Evolutionary conservation across 2,329 filamentous ascomycete species (phyloP).

Genomic region (Helotiales sp.): DNA sequence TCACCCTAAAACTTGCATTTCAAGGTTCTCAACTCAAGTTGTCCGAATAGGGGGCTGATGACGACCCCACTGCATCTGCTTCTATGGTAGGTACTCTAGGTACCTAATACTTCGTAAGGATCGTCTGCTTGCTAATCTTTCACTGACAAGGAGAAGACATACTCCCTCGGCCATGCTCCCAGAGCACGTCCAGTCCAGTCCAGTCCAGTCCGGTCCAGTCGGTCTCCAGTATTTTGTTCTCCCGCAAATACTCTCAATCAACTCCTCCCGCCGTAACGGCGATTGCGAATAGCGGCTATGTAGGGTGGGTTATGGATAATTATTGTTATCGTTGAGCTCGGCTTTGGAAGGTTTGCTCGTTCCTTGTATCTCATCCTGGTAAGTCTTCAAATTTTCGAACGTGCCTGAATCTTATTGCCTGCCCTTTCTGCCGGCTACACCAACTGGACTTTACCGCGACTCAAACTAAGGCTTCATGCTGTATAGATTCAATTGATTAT

Average conservation of each 20-base stretch:
- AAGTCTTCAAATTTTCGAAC: constrained; percentile 3
- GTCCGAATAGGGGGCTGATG: too few species aligned
- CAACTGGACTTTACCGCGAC: not conserved
- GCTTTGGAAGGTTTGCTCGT: not conserved
- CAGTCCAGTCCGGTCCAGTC: too few species aligned
- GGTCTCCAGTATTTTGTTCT: not conserved
- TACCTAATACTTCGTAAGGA: too few species aligned
- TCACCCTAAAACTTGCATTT: too few species aligned
- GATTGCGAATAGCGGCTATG: not conserved
- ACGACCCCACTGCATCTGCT: too few species aligned
- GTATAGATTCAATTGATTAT: not conserved
- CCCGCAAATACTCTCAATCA: not conserved
- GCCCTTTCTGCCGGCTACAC: not conserved
- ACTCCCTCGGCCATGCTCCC: too few species aligned
- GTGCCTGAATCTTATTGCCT: not conserved
- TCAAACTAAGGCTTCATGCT: not conserved
- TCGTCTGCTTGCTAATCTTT: not conserved
- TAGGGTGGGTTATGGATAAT: too few species aligned
- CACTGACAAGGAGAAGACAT: not conserved
- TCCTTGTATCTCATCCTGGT: not conserved
- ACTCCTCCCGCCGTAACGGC: not conserved
- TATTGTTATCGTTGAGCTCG: too few species aligned
- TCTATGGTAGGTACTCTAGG: too few species aligned
- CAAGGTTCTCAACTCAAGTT: too few species aligned
- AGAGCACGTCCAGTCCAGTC: too few species aligned